phyloP scores from a whole-genome alignment of 2,329 filamentous ascomycete genomes.

The Blastomyces parvus region DNA sequence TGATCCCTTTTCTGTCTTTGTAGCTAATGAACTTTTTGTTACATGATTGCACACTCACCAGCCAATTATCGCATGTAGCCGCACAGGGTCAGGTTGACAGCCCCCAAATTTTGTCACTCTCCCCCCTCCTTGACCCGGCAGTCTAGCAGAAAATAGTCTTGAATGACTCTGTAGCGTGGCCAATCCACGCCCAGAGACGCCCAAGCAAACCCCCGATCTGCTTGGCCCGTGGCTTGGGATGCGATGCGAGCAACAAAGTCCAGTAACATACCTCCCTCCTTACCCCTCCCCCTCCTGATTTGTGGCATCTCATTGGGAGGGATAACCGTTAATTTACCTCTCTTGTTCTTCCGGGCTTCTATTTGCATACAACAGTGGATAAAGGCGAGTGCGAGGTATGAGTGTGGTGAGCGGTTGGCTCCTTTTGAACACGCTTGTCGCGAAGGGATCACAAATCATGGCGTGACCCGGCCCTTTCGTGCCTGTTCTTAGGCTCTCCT shows the following conservation, averaged over 20 bases:
- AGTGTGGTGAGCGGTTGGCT: neutral
- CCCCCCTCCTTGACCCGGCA: neutral
- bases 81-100: neutral
- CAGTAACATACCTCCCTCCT: neutral
- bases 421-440: neutral
- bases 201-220: neutral
- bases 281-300: neutral
- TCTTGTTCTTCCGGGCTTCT: neutral
- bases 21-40: neutral
- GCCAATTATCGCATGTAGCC: neutral
- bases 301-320: neutral
- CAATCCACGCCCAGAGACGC: constrained; percentile 1
- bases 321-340: neutral
- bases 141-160: constrained; percentile 6
- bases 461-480: neutral
- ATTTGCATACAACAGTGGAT: neutral
- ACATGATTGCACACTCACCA: neutral
- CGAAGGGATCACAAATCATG: neutral
- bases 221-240: neutral
- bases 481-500: no score
- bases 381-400: neutral
- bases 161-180: neutral
- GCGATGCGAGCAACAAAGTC: neutral
- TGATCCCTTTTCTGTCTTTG: neutral
- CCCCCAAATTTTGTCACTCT: neutral